Evolutionary conservation across 2,329 filamentous ascomycete species (phyloP), one percentile per base, ranked within the genome.

Genomic region (Scedosporium dehoogii): DNA sequence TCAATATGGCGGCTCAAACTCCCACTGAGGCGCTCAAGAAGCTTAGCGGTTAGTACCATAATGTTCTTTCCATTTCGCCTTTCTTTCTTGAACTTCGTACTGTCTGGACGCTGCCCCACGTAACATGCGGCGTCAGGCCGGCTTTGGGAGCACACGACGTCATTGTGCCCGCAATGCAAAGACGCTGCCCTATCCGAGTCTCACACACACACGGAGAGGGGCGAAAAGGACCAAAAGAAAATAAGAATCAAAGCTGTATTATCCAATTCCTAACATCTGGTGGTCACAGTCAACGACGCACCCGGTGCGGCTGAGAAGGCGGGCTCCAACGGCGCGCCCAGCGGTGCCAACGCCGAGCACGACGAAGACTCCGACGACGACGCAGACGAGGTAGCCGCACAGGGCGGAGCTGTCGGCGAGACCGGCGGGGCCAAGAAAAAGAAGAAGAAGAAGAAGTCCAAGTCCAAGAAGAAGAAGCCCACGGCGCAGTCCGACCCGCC

Each of bases 361-460:
- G 65, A 74, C 65, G 79, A 80, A 63, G 79, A 81, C 62, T 81
- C 78, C n/a, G 80, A 80, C 27, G 81, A 82, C 58, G 81, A 83
- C 9, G 79, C 76, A 3, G 80, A 81, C 21, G 78, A 66, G 58
- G 58, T 46, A 12, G 55, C 25, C 6, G 62, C 60, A 16, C 51
- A 23, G 25, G 66, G 61, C 9, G 56, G 59, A 38, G 64, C 59
- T 9, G 60, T 42, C 29, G 61, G 60, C 33, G 59, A 59, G 9
- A 51, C 64, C 25, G 72, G 72, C 6, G 76, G 75, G 29, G 72
- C 72, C 58, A 88, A 89, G 73, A 91, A 91, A 78, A 91, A 92
- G 78, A 93, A 92, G 81, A 91, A 91, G 81, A 90, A 87, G 80
- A 88, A 85, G 76, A 84, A 86, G 72, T 86, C 85, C 73, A 88